Base-by-base conservation (phyloP, 2,329 filamentous ascomycete species). In the Monosporascus cannonballus region DNA sequence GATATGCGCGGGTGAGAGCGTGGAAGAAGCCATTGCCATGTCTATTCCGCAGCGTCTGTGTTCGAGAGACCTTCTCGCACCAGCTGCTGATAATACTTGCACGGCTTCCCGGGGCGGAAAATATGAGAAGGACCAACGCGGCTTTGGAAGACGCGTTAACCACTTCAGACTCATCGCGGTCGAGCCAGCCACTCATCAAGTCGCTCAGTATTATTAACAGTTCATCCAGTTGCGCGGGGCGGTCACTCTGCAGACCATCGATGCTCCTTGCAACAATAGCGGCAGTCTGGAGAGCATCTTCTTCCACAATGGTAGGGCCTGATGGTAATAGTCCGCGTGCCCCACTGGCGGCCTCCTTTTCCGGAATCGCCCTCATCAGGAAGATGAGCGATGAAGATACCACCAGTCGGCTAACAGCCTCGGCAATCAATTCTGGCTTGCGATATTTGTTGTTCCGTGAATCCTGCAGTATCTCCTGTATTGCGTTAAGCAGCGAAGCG, bases 351-450 rank as follows among this genome's bases (percentile, higher is more conserved):
- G 49, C 45, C 17, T 56, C 49, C n/a, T 37, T 53, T 25, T 51
- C 34, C 17, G 50, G 42, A 6, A 70, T 52, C 3, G 67, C 51
- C 3, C 64, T 62, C n/a, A 69, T 59, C 51, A 80, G 72, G 2
- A 82, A 61, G 1, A 78, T 51, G 0, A 80, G 79, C 9, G 76
- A 67, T 0, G 72, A 66, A 4, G 83, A 76, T 6, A 80, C 72
- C 11, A 86, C 72, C 1, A 89, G 72, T n/a, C 72, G 73, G 59
- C 81, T 78, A 15, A 76, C 75, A 0, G 83, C 81, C 60, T 87
- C 83, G 25, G 82, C 81, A 4, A 87, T 75, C 22, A 88, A 73
- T 53, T 89, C 86, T 0, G 82, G 83, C 24, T 81, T 80, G 18
- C 86, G 75, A 56, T 77, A 80, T 2, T 71, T 71, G 0, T 71